Evolutionary conservation across 495 filamentous ascomycete genomes (phyloP), one percentile per base, ranked within the genome.

Genomic region (Aspergillus carlsbadensis): DNA sequence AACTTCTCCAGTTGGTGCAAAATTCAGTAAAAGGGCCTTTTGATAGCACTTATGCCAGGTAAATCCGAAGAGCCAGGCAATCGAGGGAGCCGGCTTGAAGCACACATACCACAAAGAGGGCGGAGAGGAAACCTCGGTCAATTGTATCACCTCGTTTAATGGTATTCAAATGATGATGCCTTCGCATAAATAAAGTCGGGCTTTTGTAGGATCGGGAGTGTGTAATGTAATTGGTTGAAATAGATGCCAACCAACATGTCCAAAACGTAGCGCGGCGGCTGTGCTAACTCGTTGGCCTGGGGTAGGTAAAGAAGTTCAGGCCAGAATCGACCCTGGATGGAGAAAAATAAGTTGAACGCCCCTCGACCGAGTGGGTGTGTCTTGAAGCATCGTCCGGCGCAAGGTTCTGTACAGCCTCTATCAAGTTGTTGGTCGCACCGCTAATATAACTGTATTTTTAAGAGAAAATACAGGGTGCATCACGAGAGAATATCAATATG

Each of bases 31-130:
- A 18, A 47, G 44, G 2, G 26, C 44, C 29, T 47, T 47, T n/a
- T 47, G 44, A 26, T 47, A 47, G 44, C 34, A 47, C 44, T 34
- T 26, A 47, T 47, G 6, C 44, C 44, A 15, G 44, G 44, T 10
- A 47, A 18, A 7, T 13, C n/a, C 5, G 26, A 34, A 2, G 44
- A 34, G n/a, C 26, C 44, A 14, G 44, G 29, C 20, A 26, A 24
- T 3, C 44, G 29, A 35, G 44, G 44, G 2, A 47, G 10, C 26
- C 33, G 18, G 18, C 44, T 47, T 29, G 44, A 18, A 8, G 44
- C 44, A 47, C 44, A 47, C 44, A 47, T 10, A 47, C 44, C 3
- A 15, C 44, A 47, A 47, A 47, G 44, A 47, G 34, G 21, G 17
- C 44, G 5, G 44, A 47, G 2, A 47, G 26, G 8, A 47, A 34